Evolutionary conservation across 257 asterid species (phyloP).

Genomic region (Cinchona pubescens): DNA sequence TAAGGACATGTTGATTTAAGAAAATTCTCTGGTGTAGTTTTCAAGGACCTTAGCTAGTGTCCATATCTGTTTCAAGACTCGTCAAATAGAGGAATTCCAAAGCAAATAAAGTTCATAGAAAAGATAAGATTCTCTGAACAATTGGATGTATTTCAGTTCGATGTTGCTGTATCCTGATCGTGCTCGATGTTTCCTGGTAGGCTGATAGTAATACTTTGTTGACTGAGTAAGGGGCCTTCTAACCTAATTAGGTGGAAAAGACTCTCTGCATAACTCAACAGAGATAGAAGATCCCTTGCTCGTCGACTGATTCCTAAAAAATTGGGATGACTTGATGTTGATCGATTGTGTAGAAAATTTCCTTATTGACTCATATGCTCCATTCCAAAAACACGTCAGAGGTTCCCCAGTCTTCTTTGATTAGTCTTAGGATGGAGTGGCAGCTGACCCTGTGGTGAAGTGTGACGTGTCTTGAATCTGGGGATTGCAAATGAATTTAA

Average conservation of each 20-base stretch:
- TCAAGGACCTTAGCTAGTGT: neutral
- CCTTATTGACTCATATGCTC: neutral
- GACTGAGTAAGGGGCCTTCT: neutral
- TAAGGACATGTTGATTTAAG: neutral
- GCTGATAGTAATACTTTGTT: too few relatives aligned
- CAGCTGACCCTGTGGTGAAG: neutral
- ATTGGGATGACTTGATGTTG: neutral
- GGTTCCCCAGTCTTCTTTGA: neutral
- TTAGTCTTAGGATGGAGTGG: neutral
- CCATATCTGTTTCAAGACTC: neutral
- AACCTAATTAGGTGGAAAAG: neutral
- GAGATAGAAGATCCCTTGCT: neutral
- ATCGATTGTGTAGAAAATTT: too few relatives aligned
- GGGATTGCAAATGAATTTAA: neutral
- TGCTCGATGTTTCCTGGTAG: neutral
- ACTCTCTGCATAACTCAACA: neutral
- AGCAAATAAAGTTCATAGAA: conserved; percentile 5
- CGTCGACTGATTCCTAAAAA: neutral
- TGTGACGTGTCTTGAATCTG: neutral
- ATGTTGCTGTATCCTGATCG: conserved; percentile 16
- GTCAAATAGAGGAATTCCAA: neutral
- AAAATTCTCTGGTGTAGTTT: too few relatives aligned
- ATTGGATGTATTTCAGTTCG: neutral
- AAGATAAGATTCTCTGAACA: conserved; percentile 2
- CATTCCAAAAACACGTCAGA: neutral